These are phyloP conservation scores for Dipodascus geniculatus DNA, from an alignment of 805 yeast species.

Conservation along the genomic window DNA sequence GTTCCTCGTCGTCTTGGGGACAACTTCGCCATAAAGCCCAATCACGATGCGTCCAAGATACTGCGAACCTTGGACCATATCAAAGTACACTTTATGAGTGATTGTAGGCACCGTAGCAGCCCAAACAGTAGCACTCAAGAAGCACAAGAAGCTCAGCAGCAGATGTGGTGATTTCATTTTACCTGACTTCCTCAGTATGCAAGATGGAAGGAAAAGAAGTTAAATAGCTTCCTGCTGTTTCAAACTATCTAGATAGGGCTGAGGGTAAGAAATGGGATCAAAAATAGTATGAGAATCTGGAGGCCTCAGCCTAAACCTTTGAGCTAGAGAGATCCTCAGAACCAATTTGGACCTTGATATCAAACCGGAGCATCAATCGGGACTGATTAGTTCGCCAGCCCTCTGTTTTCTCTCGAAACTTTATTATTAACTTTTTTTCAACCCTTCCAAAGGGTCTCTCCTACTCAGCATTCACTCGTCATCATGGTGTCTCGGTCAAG, in stretches of 20 bases:
- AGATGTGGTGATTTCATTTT: background rate
- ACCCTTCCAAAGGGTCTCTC: no score
- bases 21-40: slow-evolving; percentile 20
- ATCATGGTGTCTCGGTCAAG: background rate
- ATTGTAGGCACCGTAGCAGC: slow-evolving; percentile 30
- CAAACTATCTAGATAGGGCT: background rate
- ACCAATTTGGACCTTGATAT: no score
- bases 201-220: no score
- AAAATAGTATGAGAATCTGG: no score
- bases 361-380: no score
- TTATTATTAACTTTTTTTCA: no score
- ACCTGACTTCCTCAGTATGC: no score
- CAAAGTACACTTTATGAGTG: slow-evolving; percentile 78
- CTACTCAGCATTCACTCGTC: background rate
- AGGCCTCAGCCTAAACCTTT: no score
- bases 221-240: no score
- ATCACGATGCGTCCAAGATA: slow-evolving; percentile 62
- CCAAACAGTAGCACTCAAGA: slow-evolving; percentile 3
- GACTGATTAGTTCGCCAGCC: no score
- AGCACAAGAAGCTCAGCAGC: background rate
- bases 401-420: no score
- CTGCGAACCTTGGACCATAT: slow-evolving; percentile 69
- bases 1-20: slow-evolving; percentile 17
- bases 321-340: no score
- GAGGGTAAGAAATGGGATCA: background rate